A percentile compares a stretch with the other conserved stretches of the same genome.
These are phyloP conservation scores for Lipomyces orientalis DNA, from an alignment of 805 yeast species.

Conservation along the genomic window DNA sequence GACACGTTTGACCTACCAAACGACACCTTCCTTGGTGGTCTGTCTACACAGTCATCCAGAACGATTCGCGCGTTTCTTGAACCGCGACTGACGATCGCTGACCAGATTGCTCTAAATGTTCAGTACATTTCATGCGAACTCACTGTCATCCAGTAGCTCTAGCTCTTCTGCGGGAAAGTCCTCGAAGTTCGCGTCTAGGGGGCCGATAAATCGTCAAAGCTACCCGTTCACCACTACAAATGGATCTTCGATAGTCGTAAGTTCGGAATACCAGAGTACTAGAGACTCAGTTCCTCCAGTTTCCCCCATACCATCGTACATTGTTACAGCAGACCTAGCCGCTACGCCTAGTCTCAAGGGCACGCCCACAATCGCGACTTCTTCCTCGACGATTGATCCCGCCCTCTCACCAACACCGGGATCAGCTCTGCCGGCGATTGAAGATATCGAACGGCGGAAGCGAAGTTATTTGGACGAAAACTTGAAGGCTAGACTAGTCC, in stretches of 20 bases:
- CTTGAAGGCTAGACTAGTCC: too few relatives aligned
- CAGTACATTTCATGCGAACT: neutral
- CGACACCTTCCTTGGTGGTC: neutral
- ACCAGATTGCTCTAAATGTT: conserved; percentile 4
- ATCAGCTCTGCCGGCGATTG: too few relatives aligned
- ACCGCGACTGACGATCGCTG: neutral
- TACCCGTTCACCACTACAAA: neutral
- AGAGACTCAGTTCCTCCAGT: neutral
- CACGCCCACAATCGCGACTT: neutral
- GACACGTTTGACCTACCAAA: neutral
- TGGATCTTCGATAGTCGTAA: conserved; percentile 6
- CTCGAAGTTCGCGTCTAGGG: conserved; percentile 2
- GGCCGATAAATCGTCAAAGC: conserved; percentile 2
- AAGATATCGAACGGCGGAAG: too few relatives aligned
- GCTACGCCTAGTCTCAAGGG: neutral
- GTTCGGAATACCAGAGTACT: neutral
- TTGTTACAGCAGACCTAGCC: too few relatives aligned
- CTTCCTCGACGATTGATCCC: neutral
- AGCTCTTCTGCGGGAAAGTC: conserved; percentile 1
- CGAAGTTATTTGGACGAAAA: too few relatives aligned
- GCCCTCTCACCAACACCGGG: too few relatives aligned
- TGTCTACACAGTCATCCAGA: neutral
- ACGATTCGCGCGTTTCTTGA: conserved; percentile 4
- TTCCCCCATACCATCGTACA: neutral
- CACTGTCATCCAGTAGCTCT: conserved; percentile 5